Evolutionary conservation across 2,329 filamentous ascomycete species (phyloP).

Genomic region (Coniosporium tulheliwenetii): DNA sequence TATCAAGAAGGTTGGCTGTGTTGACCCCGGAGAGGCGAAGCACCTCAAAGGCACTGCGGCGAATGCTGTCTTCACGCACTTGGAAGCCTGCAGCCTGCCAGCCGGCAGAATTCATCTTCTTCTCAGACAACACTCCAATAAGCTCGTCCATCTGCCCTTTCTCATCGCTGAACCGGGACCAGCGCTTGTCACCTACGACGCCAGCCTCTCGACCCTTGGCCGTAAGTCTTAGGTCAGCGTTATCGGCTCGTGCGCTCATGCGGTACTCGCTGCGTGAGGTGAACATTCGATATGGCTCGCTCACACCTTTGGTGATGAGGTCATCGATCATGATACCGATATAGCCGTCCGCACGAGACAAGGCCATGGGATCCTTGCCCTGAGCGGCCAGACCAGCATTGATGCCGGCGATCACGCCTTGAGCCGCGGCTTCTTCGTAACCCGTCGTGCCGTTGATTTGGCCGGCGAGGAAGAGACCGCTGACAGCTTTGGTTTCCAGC

Average conservation of each 20-base stretch:
- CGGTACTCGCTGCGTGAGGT: conserved; percentile 91
- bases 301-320: conserved; percentile 89
- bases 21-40: conserved; percentile 50
- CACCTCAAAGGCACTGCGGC: conserved; percentile 64
- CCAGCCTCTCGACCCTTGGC: conserved; percentile 60
- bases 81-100: conserved; percentile 60
- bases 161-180: conserved; percentile 52
- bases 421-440: conserved; percentile 92
- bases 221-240: conserved; percentile 80
- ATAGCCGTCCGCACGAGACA: conserved; percentile 78
- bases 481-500: conserved; percentile 83
- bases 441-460: conserved; percentile 98
- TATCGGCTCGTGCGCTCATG: conserved; percentile 82
- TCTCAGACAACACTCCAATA: conserved; percentile 40
- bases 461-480: conserved; percentile 78
- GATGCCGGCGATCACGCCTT: conserved; percentile 82
- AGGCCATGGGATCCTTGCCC: conserved; percentile 45
- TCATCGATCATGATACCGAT: conserved; percentile 99
- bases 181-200: conserved; percentile 64
- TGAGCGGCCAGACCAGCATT: conserved; percentile 77
- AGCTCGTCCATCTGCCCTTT: conserved; percentile 53
- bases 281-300: conserved; percentile 97
- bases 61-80: conserved; percentile 48
- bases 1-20: conserved; percentile 38
- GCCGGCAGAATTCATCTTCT: conserved; percentile 40